phyloP scores from a whole-genome alignment of 768 basidiomycete genomes.

The Coprinopsis sp. region DNA sequence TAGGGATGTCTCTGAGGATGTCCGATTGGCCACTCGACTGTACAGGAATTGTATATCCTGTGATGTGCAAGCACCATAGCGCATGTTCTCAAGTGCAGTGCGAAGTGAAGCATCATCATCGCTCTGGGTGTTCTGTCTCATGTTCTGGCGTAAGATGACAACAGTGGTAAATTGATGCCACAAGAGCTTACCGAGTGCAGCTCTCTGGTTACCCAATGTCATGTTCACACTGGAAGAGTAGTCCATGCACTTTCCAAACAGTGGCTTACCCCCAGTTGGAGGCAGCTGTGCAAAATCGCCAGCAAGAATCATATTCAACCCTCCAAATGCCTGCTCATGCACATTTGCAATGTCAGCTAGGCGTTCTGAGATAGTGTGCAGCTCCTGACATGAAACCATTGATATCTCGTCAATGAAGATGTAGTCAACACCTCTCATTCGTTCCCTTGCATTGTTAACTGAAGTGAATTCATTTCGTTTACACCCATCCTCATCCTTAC shows the following conservation, averaged over 20 bases:
- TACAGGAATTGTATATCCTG: slow-evolving; percentile 32
- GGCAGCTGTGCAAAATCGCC: no score
- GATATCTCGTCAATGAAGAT: no score
- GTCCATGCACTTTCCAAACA: no score
- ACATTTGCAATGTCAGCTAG: no score
- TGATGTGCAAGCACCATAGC: slow-evolving; percentile 33
- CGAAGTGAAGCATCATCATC: slow-evolving; percentile 24
- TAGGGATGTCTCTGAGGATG: slow-evolving; percentile 10
- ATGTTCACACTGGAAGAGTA: no score
- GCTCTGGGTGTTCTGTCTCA: slow-evolving; percentile 21
- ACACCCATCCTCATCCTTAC: background rate
- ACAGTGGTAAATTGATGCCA: slow-evolving; percentile 32
- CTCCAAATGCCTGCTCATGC: no score
- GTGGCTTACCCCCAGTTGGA: no score
- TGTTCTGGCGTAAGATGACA: slow-evolving; percentile 30
- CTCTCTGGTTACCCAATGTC: no score
- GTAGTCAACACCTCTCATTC: slow-evolving; percentile 11
- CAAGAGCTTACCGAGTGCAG: slow-evolving; percentile 24
- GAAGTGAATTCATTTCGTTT: no score
- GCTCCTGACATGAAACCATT: no score
- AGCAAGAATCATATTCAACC: no score
- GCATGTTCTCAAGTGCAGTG: slow-evolving; percentile 31
- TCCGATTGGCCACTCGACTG: slow-evolving; percentile 17
- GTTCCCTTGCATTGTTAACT: slow-evolving; percentile 14
- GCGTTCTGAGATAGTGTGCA: no score